Evolutionary conservation across 768 basidiomycete genomes (phyloP), one percentile per base, ranked within the genome.

Genomic region (Boletus pseudo-olivaceus): DNA sequence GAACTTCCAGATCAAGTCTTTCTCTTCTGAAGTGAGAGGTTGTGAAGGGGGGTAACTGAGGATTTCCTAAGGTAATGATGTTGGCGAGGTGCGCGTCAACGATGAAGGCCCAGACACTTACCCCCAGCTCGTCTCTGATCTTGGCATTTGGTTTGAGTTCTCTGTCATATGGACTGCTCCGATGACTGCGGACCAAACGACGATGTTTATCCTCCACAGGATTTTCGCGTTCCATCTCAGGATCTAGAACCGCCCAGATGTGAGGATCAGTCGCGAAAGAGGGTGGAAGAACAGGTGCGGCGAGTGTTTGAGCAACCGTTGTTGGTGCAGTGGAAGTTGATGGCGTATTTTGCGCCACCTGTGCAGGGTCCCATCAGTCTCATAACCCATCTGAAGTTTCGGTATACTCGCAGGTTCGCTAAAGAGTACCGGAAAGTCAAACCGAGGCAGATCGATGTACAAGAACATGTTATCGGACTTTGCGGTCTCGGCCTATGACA

Each of bases 181-280:
- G 78, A 62, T 98, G 95, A 68, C 94, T 96, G 44, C 97, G 87
- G 56, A 98, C 90, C 4, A 98, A 78, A 2, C 94, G 82, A 32
- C 97, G 82, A 65, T 98, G 94, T 66, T 99, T 99, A 66, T 95
- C 93, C 64, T 99, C 97, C 0, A 98, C 94, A 0, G 95, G 95
- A 65, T 99, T 99, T 62, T 98, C 95, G 27, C 92, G 82, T 7
- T 80, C 82, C 46, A 91, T 81, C 57, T 99, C 97, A 4, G 96
- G 94, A 63, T 99, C 97, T 37, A 90, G 78, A 20, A 97, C 80
- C 23, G 84, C 81, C 93, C 96, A 98, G 3, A 98, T 73, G 59
- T 84, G 81, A 17, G 82, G 72, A 57, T 96, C 93, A 2, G 78
- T 71, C 0, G 82, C 66, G 52, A 89, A 80, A 20, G 80, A 72